A percentile compares a stretch with the other conserved stretches of the same genome.
phyloP scores from a whole-genome alignment of 345 rosid genomes.

The Salix exigua region DNA sequence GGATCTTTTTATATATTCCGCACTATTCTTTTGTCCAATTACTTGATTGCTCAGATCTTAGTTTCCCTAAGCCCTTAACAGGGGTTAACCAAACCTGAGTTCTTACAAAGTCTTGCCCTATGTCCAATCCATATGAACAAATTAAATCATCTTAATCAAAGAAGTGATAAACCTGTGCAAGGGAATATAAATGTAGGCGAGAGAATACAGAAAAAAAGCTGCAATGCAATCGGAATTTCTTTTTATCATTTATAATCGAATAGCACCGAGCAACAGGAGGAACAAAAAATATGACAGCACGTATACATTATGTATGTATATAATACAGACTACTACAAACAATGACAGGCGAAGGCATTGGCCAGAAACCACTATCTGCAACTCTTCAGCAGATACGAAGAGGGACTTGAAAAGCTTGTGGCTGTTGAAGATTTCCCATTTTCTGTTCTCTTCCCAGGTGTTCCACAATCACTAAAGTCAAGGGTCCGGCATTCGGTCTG shows the following conservation, averaged over 20 bases:
- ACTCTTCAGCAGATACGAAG: conserved; percentile 75
- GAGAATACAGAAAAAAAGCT: background rate
- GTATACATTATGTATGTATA: conserved; percentile 12
- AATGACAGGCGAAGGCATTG: conserved; percentile 7
- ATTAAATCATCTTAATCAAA: background rate
- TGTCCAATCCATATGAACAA: background rate
- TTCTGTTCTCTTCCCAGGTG: conserved; percentile 60
- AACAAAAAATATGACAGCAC: background rate
- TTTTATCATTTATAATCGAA: conserved; percentile 14
- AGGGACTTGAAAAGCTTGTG: conserved; percentile 53
- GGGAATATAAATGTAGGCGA: background rate
- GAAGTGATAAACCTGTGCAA: background rate
- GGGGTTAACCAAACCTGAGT: background rate
- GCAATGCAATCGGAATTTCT: background rate
- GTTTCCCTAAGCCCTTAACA: background rate
- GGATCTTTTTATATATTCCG: background rate
- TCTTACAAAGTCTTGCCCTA: background rate
- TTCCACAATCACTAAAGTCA: conserved; percentile 92
- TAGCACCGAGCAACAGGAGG: conserved; percentile 5
- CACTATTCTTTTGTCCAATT: background rate
- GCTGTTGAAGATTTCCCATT: conserved; percentile 38
- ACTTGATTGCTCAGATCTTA: background rate
- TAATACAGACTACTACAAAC: conserved; percentile 20
- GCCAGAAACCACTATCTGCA: conserved; percentile 56
- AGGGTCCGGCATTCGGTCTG: conserved; percentile 83